Evolutionary conservation across 2,329 filamentous ascomycete species (phyloP), one percentile per base, ranked within the genome.

Genomic region (Stagonosporopsis vannaccii): DNA sequence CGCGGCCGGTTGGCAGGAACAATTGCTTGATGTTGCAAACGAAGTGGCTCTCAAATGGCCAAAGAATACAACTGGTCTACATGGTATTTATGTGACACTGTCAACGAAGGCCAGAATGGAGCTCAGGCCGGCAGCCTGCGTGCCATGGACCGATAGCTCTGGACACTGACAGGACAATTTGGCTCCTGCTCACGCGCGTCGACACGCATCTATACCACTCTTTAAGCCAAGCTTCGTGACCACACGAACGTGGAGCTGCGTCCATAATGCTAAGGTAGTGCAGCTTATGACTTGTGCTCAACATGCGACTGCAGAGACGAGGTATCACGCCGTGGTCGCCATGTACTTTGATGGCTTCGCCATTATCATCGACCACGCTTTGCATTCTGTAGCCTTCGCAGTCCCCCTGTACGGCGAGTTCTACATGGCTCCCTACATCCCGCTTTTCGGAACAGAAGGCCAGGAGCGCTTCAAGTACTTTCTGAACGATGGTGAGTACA

Each of bases 301-400:
- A 23, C 37, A 45, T 19, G 55, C 50, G 13, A 22, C 33, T 26
- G 22, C 37, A 33, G 44, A 54, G 26, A 36, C n/a, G 3, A 9
- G 32, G 22, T 43, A 58, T n/a, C 55, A 58, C 22, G 44, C 49
- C 15, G 40, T 58, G 1, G 50, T 54, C 2, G 50, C 49, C 4
- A 44, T 58, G 40, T 58, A 50, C 50, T 54, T 58, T 20, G 15
- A 39, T 4, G 11, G 19, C 1, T 58, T 50, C 17, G 40, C 45
- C 8, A 33, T 58, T 37, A 25, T 46, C n/a, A 47, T 58, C 41
- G 44, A 47, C 30, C 45, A 58, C 11, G 33, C 45, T 25, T 20
- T 50, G 2, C 30, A 55, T 25, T 45, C 50, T 6, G 28, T 12
- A 12, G 50, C 33, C 12, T 40, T 50, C 12, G 19, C 25, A 6